phyloP scores from a whole-genome alignment of 306 rosid species.

The peach (Prunus persica) region DNA sequence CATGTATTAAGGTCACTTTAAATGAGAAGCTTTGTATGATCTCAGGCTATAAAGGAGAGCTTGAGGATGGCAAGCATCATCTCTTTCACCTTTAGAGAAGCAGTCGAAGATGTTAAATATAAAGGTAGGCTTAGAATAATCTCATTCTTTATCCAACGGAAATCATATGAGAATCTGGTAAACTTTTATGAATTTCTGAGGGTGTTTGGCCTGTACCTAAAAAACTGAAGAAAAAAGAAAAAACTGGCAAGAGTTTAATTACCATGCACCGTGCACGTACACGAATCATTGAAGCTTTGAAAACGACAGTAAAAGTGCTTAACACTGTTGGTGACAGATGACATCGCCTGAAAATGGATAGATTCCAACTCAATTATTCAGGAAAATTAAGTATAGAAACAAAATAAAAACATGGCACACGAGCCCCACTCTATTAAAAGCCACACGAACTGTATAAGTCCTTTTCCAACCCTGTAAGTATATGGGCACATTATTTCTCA shows the following conservation, averaged over 20 bases:
- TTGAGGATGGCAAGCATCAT: conserved; percentile 32
- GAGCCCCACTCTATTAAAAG: conserved; percentile 1
- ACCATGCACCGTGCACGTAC: too few relatives aligned
- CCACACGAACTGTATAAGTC: not conserved
- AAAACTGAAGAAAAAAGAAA: too few relatives aligned
- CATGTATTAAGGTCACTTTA: too few relatives aligned
- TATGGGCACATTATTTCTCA: not conserved
- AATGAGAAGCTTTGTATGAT: not conserved
- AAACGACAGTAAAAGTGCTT: not conserved
- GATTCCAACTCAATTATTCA: not conserved
- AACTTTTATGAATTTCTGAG: too few relatives aligned
- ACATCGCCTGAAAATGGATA: not conserved
- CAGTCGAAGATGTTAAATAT: conserved; percentile 20
- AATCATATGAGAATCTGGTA: not conserved
- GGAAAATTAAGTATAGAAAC: not conserved
- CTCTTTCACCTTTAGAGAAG: conserved; percentile 27
- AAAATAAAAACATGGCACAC: not conserved
- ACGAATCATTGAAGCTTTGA: too few relatives aligned
- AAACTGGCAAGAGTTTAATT: too few relatives aligned
- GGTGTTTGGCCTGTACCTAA: too few relatives aligned
- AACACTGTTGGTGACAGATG: not conserved
- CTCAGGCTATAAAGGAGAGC: conserved; percentile 25
- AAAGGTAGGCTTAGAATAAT: conserved; percentile 5
- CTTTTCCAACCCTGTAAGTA: not conserved
- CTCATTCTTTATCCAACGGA: not conserved